Base-by-base conservation (phyloP, 1,139 yeast genomes). In the Nakaseomyces kungkrabaensis region DNA sequence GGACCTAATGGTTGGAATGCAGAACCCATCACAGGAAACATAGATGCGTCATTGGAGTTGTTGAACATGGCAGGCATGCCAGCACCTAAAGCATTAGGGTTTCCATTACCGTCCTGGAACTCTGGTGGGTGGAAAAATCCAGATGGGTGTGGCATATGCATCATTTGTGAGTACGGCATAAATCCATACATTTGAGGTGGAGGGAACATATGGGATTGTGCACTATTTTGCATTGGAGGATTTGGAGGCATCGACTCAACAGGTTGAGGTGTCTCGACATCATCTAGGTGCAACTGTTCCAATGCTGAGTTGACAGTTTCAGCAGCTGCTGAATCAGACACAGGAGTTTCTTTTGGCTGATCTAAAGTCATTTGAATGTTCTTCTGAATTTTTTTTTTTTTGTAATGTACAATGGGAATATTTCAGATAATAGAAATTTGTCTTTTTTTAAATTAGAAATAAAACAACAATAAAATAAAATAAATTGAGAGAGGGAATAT, bases 101-200 rank as follows among this genome's bases (percentile, higher is more conserved):
- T 25, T 50, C 31, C 24, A 9, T 32, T 31, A 32, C 11, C 27
- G 34, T 37, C 51, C 31, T 52, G 54, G 36, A 58, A 56, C 5
- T 59, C 60, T n/a, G 62, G 60, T 10, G 56, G 55, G 26, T 63
- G 64, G 50, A 56, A 61, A 46, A 59, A 62, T 3, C 61, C 62
- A 4, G 54, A 54, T 45, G 58, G 62, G 31, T 60, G 68, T 27
- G 61, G 62, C 49, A 65, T 55, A 42, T 56, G 66, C 61, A 65
- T 61, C 67, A 65, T 62, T 50, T 63, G 68, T 5, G 66, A 60
- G 44, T 59, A 63, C 26, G 64, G 65, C 42, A 61, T 55, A 48
- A 60, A 63, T 31, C 57, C 57, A 57, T 61, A 58, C 59, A 59
- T 58, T 27, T 60, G 66, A 1, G 66, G 63, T 25, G 59, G 60